Percentiles rank a stretch among this genome's conserved stretches.
phyloP scores from a whole-genome alignment of 805 yeast species.

The Lipomyces yamanashiensis region DNA sequence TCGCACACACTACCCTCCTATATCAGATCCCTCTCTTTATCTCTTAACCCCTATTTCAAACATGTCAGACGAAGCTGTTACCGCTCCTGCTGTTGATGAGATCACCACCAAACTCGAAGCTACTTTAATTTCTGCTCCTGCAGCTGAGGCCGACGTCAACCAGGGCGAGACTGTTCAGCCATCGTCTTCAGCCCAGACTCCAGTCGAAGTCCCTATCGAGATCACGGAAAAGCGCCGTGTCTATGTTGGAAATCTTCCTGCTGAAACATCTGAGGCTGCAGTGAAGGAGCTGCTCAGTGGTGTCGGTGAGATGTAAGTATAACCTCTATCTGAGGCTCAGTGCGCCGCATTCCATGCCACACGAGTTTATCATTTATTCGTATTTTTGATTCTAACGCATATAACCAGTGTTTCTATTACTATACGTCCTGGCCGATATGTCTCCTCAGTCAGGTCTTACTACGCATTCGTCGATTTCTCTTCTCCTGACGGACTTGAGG shows the following conservation, averaged over 20 bases:
- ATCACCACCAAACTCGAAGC: conserved; percentile 16
- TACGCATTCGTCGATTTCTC: conserved; percentile 58
- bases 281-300: conserved; percentile 52
- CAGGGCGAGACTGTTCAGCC: neutral
- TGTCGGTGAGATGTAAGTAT: conserved; percentile 52
- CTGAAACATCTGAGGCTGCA: conserved; percentile 58
- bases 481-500: conserved; percentile 50
- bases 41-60: neutral
- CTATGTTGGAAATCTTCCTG: conserved; percentile 60
- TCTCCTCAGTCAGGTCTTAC: conserved; percentile 52
- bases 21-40: neutral
- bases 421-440: conserved; percentile 18
- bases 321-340: neutral
- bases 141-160: conserved; percentile 18
- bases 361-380: neutral
- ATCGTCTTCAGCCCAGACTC: conserved; percentile 5
- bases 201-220: conserved; percentile 27
- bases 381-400: neutral
- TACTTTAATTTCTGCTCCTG: conserved; percentile 21
- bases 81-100: conserved; percentile 18
- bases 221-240: conserved; percentile 47
- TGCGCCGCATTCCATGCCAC: neutral
- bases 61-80: conserved; percentile 10
- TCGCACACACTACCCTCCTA: neutral
- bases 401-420: conserved; percentile 22